These are phyloP conservation scores for Pholiota adiposa DNA, from an alignment of 1,284 basidiomycete species.

Conservation along the genomic window DNA sequence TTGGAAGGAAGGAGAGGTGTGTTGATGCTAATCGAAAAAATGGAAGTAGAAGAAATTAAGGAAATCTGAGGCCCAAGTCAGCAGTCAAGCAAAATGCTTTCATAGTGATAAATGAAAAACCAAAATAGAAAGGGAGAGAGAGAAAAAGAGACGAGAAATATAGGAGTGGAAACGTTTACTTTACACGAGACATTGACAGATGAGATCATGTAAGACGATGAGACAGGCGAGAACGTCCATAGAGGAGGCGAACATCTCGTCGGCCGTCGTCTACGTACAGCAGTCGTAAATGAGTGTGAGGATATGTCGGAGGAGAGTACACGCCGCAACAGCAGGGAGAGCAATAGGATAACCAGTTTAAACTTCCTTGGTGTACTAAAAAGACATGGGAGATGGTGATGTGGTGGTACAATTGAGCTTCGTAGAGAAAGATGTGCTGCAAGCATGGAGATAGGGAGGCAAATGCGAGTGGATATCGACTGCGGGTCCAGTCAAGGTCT, in stretches of 20 bases:
- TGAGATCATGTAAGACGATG: conserved; percentile 1
- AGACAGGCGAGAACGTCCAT: conserved; percentile 2
- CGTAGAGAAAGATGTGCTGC: conserved; percentile 24
- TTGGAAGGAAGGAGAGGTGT: background rate
- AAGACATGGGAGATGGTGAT: conserved; percentile 26
- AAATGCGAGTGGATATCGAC: conserved; percentile 17
- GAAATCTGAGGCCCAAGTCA: conserved; percentile 1
- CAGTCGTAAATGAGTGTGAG: conserved; percentile 8
- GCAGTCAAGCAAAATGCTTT: conserved; percentile 7
- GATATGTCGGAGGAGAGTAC: conserved; percentile 9
- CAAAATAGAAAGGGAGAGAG: background rate
- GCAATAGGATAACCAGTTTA: conserved; percentile 23
- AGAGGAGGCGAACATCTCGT: background rate
- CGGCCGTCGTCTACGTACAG: conserved; percentile 7
- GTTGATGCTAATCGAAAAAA: background rate
- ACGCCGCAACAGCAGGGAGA: conserved; percentile 23
- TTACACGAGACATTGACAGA: conserved; percentile 8
- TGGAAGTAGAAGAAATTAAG: background rate
- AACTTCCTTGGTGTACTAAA: conserved; percentile 29
- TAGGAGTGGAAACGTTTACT: conserved; percentile 9
- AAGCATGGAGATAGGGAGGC: conserved; percentile 19
- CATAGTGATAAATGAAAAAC: conserved; percentile 1
- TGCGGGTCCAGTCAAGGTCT: conserved; percentile 11
- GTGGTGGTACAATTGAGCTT: conserved; percentile 31
- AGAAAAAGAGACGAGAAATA: conserved; percentile 1